Evolutionary conservation across 2,329 filamentous ascomycete genomes (phyloP), one percentile per base, ranked within the genome.

Genomic region (Chlorencoelia australis): DNA sequence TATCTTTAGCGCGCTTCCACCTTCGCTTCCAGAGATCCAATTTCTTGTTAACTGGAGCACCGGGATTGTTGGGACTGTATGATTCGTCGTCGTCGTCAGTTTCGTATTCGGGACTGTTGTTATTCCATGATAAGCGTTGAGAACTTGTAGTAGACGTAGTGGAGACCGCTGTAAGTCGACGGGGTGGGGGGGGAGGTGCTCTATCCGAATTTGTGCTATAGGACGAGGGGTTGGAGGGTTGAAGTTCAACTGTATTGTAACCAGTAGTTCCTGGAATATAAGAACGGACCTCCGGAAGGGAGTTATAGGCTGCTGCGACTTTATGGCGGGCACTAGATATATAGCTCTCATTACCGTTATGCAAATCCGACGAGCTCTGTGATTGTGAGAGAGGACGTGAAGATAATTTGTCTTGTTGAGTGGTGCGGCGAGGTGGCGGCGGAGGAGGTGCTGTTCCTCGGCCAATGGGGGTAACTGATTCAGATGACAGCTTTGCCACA

Each of bases 11-110:
- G 29, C 73, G 64, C 27, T 69, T 69, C 62, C 83, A 73, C 26
- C 84, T 64, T 38, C 77, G 69, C 43, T 69, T 66, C 84, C 83
- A 91, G 31, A 86, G 53, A 41, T 80, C 78, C 37, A 86, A 65
- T 46, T 83, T 80, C 61, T 81, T 85, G 56, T 75, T 84, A 31
- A 47, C 47, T 26, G 51, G 48, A 17, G 41, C 46, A 15, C 33
- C 41, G 15, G 33, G 19, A 11, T 41, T 45, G 10, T 33, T 9
- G 13, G 40, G 20, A 22, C 44, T 30, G 26, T 43, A 40, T 10
- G 45, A 42, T 36, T 58, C 50, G 36, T 57, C 50, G 22, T 54
- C 44, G 3, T 51, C 47, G 25, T 44, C 43, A n/a, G n/a, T n/a
- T n/a, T n/a, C n/a, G n/a, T n/a, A n/a, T 27, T 55, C 48, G 18